Conservation (phyloP, 228 moss, liverwort and hornwort genomes). For the Sphagnum fallax region DNA sequence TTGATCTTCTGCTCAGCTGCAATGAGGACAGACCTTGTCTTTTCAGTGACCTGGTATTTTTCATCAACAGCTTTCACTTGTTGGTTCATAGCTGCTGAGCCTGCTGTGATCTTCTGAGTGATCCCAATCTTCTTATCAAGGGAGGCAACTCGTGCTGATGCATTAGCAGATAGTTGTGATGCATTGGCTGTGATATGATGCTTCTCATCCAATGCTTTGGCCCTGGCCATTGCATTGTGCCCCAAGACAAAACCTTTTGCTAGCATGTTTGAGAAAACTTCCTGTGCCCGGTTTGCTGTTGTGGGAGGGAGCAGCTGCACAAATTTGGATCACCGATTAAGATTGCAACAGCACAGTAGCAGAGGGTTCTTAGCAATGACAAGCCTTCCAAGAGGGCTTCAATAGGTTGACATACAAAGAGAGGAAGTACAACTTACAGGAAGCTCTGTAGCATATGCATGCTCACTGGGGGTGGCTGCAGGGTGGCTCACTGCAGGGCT, state of each 20-base stretch:
- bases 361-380: no score
- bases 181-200: slow-evolving; percentile 11
- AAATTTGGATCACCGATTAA: no score
- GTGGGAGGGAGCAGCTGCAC: no score
- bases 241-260: slow-evolving; percentile 61
- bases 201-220: slow-evolving; percentile 88
- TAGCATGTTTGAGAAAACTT: slow-evolving; percentile 59
- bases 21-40: slow-evolving; percentile 78
- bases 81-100: slow-evolving; percentile 79
- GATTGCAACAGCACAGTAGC: no score
- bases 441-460: no score
- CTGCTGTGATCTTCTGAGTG: slow-evolving; percentile 76
- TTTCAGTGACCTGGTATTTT: slow-evolving; percentile 86
- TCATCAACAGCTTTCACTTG: slow-evolving; percentile 89
- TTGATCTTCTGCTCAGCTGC: slow-evolving; percentile 91
- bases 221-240: slow-evolving; percentile 72
- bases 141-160: slow-evolving; percentile 34
- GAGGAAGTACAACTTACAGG: no score
- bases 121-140: slow-evolving; percentile 86
- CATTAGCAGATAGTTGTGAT: slow-evolving; percentile 59
- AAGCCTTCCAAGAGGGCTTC: no score
- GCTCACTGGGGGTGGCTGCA: no score
- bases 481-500: no score
- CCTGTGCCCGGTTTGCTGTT: slow-evolving; percentile 24
- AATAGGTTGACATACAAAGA: no score